Percentiles rank a stretch among this genome's conserved stretches.
Conservation (phyloP, 1,139 yeast genomes). For the Yamadazyma taylorii region DNA sequence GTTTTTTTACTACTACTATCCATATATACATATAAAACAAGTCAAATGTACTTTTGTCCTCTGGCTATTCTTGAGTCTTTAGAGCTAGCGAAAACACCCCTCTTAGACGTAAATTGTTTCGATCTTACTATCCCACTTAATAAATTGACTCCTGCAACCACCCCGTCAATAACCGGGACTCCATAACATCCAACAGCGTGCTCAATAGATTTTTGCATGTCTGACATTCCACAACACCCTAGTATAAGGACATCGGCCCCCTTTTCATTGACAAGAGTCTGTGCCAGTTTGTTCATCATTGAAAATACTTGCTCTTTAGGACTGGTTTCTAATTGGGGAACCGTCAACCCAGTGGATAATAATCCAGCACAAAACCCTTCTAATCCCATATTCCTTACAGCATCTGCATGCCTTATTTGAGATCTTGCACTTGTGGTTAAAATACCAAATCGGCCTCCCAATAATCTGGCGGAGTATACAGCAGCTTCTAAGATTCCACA, state of each 20-base stretch:
- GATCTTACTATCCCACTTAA: conserved; percentile 20
- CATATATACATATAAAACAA: too few relatives aligned
- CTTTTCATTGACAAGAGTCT: conserved; percentile 19
- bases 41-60: not conserved
- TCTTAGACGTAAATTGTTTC: conserved; percentile 19
- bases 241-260: conserved; percentile 29
- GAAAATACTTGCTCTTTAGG: conserved; percentile 25
- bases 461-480: conserved; percentile 10
- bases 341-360: conserved; percentile 27
- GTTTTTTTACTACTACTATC: not conserved
- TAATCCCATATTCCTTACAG: conserved; percentile 24
- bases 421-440: conserved; percentile 22
- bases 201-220: conserved; percentile 28
- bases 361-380: conserved; percentile 29
- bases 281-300: conserved; percentile 22
- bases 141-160: conserved; percentile 21
- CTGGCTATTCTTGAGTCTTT: conserved; percentile 7
- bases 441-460: conserved; percentile 15
- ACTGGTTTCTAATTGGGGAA: conserved; percentile 28
- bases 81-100: conserved; percentile 13
- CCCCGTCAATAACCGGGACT: conserved; percentile 24
- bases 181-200: conserved; percentile 19
- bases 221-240: conserved; percentile 37
- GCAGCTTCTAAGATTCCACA: conserved; percentile 15
- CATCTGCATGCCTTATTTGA: conserved; percentile 22